Conservation (phyloP, 2,329 filamentous ascomycete genomes). For the Metarhizium guizhouense region DNA sequence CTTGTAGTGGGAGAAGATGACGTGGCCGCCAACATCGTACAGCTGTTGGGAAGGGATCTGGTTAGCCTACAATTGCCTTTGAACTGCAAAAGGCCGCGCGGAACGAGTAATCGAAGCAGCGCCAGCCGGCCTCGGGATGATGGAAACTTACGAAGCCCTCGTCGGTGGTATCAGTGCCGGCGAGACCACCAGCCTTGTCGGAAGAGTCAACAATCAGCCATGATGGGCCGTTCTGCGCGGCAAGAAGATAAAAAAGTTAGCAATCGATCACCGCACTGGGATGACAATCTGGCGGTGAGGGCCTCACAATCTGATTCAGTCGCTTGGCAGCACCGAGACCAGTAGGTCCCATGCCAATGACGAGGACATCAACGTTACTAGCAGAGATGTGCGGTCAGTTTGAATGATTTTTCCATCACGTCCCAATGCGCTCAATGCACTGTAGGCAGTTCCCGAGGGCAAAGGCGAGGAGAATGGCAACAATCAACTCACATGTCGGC, state of each 20-base stretch:
- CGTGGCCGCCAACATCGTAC: constrained; percentile 96
- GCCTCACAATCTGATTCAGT: constrained; percentile 83
- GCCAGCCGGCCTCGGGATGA: neutral
- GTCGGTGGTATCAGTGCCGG: constrained; percentile 86
- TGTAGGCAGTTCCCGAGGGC: constrained; percentile 1
- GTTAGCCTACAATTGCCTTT: neutral
- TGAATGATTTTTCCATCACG: neutral
- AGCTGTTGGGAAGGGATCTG: constrained; percentile 47
- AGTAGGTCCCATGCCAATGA: constrained; percentile 96
- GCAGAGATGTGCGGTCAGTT: neutral
- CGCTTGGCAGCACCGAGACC: constrained; percentile 97
- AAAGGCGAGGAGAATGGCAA: neutral
- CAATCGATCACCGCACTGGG: constrained; percentile 7
- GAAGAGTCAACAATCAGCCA: constrained; percentile 95
- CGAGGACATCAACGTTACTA: constrained; percentile 90
- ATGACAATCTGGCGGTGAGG: constrained; percentile 20
- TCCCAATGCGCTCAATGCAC: neutral
- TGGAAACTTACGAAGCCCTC: constrained; percentile 83
- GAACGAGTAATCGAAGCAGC: neutral
- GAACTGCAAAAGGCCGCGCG: neutral
- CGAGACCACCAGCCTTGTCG: constrained; percentile 88
- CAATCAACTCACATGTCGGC: constrained; percentile 27
- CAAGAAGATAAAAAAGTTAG: constrained; percentile 13
- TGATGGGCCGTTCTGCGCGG: constrained; percentile 68
- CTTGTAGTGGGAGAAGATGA: constrained; percentile 99